Evolutionary conservation across 2,329 filamentous ascomycete species (phyloP).

Genomic region (Xylaria multiplex): DNA sequence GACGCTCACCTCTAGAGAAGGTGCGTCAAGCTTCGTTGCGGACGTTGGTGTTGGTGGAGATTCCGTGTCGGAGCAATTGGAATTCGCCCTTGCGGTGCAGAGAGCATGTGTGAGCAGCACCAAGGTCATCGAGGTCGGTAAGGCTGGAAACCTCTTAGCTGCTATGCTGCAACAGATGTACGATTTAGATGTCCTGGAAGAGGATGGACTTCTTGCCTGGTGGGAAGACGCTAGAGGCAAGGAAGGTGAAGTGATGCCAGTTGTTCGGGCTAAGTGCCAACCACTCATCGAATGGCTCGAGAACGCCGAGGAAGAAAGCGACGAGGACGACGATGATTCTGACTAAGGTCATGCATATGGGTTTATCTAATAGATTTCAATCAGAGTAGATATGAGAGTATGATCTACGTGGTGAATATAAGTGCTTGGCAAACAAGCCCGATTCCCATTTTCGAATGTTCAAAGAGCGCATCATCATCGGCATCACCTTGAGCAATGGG

Average conservation of each 20-base stretch:
- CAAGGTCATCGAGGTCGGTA: slow-evolving; percentile 64
- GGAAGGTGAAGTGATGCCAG: slow-evolving; percentile 73
- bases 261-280: slow-evolving; percentile 77
- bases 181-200: slow-evolving; percentile 83
- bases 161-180: slow-evolving; percentile 87
- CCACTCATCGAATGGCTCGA: slow-evolving; percentile 86
- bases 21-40: slow-evolving; percentile 65
- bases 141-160: slow-evolving; percentile 73
- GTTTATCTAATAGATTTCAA: neutral
- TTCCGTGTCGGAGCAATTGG: slow-evolving; percentile 79
- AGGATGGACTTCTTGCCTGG: slow-evolving; percentile 89
- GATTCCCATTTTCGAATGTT: neutral
- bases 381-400: neutral
- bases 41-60: slow-evolving; percentile 72
- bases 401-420: neutral
- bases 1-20: slow-evolving; percentile 65
- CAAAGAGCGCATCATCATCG: neutral
- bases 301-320: slow-evolving; percentile 77
- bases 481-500: neutral
- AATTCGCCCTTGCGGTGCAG: slow-evolving; percentile 85
- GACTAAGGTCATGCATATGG: slow-evolving; percentile 17
- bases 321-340: slow-evolving; percentile 72
- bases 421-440: neutral
- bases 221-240: slow-evolving; percentile 79
- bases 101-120: slow-evolving; percentile 75